phyloP scores from a whole-genome alignment of 2,329 filamentous ascomycete genomes.

The Lasiodiplodia hormozganensis region DNA sequence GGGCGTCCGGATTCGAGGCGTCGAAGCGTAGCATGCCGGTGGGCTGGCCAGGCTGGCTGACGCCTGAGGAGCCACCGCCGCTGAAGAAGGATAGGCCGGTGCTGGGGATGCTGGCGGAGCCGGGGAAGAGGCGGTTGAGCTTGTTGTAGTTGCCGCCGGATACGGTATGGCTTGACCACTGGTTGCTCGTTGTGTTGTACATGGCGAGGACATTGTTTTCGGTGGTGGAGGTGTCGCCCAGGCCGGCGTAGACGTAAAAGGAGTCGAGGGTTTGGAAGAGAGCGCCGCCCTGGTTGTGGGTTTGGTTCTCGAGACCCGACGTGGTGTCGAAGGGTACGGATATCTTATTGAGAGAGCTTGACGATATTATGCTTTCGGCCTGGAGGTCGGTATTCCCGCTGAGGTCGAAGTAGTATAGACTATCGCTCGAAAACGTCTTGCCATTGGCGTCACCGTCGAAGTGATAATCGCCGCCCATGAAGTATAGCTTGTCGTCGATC shows the following conservation, averaged over 20 bases:
- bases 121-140: constrained; percentile 12
- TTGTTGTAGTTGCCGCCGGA: constrained; percentile 16
- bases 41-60: not conserved
- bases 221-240: not conserved
- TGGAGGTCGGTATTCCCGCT: not conserved
- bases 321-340: not conserved
- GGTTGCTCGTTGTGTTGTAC: constrained; percentile 5
- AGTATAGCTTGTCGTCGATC: constrained; percentile 15
- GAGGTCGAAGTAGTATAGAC: constrained; percentile 12
- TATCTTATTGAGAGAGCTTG: constrained; percentile 5
- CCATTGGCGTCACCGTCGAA: constrained; percentile 13
- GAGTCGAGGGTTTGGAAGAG: constrained; percentile 10
- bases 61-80: not conserved
- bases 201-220: not conserved
- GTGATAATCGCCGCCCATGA: constrained; percentile 23
- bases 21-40: constrained; percentile 21
- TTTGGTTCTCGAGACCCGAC: not conserved
- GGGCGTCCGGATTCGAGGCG: constrained; percentile 4
- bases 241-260: constrained; percentile 17
- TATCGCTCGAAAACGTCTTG: not conserved
- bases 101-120: constrained; percentile 4
- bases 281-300: constrained; percentile 1
- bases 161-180: constrained; percentile 6
- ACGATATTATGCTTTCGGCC: constrained; percentile 13
- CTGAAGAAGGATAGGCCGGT: constrained; percentile 19